Conservation (phyloP, 352 stramenopile genomes). For the Pythium rishiriense region DNA sequence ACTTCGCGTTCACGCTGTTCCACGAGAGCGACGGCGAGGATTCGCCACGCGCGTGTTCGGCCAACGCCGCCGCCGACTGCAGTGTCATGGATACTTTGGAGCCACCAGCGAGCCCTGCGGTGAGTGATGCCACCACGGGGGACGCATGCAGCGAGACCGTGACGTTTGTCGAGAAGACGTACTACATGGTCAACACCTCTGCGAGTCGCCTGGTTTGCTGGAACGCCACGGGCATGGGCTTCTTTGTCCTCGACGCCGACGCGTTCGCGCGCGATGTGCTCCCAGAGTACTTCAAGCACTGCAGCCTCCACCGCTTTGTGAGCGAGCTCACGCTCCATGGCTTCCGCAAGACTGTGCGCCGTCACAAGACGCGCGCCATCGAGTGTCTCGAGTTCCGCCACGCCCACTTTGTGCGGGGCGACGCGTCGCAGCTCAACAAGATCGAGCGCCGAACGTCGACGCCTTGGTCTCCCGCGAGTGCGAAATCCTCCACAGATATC, state of each 20-base stretch:
- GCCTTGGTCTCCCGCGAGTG: neutral
- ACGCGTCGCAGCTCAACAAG: slow-evolving; percentile 27
- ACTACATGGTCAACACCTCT: slow-evolving; percentile 26
- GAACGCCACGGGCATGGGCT: slow-evolving; percentile 25
- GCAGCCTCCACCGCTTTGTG: slow-evolving; percentile 51
- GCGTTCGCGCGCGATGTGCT: slow-evolving; percentile 33
- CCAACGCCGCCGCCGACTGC: neutral
- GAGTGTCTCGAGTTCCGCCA: slow-evolving; percentile 49
- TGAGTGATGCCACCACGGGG: neutral
- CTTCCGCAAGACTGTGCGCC: slow-evolving; percentile 35
- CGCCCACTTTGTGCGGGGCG: slow-evolving; percentile 36
- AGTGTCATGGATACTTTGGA: neutral
- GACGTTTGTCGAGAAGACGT: slow-evolving; percentile 23
- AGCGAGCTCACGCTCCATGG: slow-evolving; percentile 64
- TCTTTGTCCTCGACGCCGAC: slow-evolving; percentile 25
- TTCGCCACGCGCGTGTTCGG: neutral
- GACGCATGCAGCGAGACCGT: slow-evolving; percentile 2
- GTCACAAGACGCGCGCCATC: slow-evolving; percentile 15
- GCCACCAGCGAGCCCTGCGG: neutral
- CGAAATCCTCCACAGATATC: neutral
- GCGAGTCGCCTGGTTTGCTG: slow-evolving; percentile 16
- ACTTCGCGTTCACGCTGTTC: slow-evolving; percentile 25
- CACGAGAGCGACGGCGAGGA: slow-evolving; percentile 25
- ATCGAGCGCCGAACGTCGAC: slow-evolving; percentile 2
- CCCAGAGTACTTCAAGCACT: slow-evolving; percentile 54